Conservation (phyloP, 257 asterid genomes). For the Anisodus acutangulus region DNA sequence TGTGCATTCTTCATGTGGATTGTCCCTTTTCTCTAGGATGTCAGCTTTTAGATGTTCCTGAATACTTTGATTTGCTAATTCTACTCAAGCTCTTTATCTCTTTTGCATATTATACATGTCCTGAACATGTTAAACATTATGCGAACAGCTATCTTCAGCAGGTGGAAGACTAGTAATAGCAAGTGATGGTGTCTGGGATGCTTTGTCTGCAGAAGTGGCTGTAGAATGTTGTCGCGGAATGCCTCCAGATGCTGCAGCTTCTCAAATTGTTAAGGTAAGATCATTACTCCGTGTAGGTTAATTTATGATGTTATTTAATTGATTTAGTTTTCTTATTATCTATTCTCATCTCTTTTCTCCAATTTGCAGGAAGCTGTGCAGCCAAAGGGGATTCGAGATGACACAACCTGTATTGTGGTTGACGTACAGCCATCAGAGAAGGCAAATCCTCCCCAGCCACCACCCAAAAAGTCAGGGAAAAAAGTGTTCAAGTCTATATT, state of each 20-base stretch:
- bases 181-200: constrained; percentile 92
- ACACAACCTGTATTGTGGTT: constrained; percentile 79
- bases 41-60: neutral
- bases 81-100: neutral
- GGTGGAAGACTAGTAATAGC: constrained; percentile 84
- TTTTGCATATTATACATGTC: neutral
- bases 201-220: constrained; percentile 67
- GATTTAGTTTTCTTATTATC: neutral
- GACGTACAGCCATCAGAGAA: constrained; percentile 67
- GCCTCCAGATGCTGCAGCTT: constrained; percentile 71
- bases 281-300: neutral
- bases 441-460: constrained; percentile 50
- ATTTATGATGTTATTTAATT: neutral
- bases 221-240: constrained; percentile 71
- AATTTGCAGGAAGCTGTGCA: constrained; percentile 68
- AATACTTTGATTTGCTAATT: neutral
- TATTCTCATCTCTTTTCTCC: constrained; percentile 20
- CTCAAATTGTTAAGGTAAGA: constrained; percentile 65
- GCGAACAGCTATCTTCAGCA: constrained; percentile 65
- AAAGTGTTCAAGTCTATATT: constrained; percentile 68
- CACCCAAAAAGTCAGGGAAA: constrained; percentile 67
- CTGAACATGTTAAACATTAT: neutral
- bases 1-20: neutral
- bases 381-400: constrained; percentile 75
- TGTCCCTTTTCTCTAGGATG: neutral